Conservation (phyloP, 2,329 filamentous ascomycete genomes). For the Pseudogymnoascus sp. region DNA sequence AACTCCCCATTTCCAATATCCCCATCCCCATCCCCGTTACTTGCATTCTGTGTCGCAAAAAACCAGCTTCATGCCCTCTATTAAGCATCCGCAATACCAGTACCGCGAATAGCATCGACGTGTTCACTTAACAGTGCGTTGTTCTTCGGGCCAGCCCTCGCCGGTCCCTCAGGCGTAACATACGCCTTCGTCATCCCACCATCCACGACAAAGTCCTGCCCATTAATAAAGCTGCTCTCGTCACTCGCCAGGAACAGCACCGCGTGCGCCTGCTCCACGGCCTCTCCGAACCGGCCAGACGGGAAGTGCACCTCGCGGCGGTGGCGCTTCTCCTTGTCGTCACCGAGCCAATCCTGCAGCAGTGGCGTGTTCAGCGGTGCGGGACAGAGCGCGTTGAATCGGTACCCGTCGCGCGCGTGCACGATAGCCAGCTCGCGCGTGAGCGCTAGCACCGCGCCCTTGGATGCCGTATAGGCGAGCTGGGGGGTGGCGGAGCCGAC, state of each 20-base stretch:
- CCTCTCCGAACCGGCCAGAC: conserved; percentile 66
- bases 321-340: conserved; percentile 61
- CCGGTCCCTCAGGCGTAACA: conserved; percentile 57
- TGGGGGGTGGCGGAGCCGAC: conserved; percentile 66
- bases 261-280: conserved; percentile 68
- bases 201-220: conserved; percentile 84
- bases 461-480: conserved; percentile 68
- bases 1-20: background rate
- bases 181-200: conserved; percentile 95
- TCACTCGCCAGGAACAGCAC: conserved; percentile 69
- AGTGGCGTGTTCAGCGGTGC: conserved; percentile 69
- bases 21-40: background rate
- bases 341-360: conserved; percentile 69
- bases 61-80: background rate
- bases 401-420: conserved; percentile 64
- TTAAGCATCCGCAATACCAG: background rate
- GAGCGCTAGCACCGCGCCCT: conserved; percentile 67
- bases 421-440: conserved; percentile 68
- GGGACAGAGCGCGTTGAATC: conserved; percentile 69
- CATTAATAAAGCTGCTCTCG: conserved; percentile 68
- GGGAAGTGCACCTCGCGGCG: conserved; percentile 72
- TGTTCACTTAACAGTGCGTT: conserved; percentile 28
- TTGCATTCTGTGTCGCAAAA: background rate
- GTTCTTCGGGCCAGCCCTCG: conserved; percentile 45
- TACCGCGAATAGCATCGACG: conserved; percentile 26